Conservation (phyloP, 805 yeast species). For the Myxozyma neotropica region DNA sequence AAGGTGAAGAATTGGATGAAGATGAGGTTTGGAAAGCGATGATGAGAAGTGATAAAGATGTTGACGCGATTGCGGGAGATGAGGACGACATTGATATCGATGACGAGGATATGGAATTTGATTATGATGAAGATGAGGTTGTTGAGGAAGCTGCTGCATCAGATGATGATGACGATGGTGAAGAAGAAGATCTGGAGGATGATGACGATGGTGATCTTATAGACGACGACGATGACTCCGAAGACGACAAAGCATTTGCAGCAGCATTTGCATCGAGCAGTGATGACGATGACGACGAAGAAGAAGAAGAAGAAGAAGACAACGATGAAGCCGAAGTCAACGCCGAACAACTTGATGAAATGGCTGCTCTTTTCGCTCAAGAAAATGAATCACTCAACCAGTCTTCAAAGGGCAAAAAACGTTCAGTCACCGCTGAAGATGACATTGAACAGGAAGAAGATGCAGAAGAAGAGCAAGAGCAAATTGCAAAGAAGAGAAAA, state of each 20-base stretch:
- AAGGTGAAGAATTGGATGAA: constrained; percentile 60
- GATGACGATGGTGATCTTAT: constrained; percentile 21
- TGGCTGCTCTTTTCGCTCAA: constrained; percentile 22
- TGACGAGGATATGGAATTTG: constrained; percentile 38
- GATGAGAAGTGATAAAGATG: constrained; percentile 68
- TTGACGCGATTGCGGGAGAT: constrained; percentile 45
- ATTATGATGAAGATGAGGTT: constrained; percentile 43
- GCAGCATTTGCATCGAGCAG: constrained; percentile 46
- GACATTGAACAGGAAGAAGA: constrained; percentile 35
- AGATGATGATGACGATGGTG: constrained; percentile 39
- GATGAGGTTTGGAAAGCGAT: constrained; percentile 82
- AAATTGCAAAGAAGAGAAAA: constrained; percentile 35
- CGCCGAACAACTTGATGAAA: constrained; percentile 42
- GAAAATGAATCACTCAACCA: constrained; percentile 36
- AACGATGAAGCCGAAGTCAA: constrained; percentile 41
- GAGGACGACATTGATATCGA: constrained; percentile 46
- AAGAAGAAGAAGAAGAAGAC: constrained; percentile 28
- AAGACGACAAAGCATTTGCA: constrained; percentile 39
- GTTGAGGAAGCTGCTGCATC: constrained; percentile 48
- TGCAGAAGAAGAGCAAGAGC: constrained; percentile 5
- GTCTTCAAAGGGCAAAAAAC: constrained; percentile 13
- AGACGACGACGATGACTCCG: constrained; percentile 33
- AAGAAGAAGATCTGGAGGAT: constrained; percentile 39
- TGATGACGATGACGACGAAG: constrained; percentile 44
- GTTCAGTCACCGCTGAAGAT: constrained; percentile 33